Evolutionary conservation across 1,284 basidiomycete genomes (phyloP).

Genomic region (Meripilus lineatus): DNA sequence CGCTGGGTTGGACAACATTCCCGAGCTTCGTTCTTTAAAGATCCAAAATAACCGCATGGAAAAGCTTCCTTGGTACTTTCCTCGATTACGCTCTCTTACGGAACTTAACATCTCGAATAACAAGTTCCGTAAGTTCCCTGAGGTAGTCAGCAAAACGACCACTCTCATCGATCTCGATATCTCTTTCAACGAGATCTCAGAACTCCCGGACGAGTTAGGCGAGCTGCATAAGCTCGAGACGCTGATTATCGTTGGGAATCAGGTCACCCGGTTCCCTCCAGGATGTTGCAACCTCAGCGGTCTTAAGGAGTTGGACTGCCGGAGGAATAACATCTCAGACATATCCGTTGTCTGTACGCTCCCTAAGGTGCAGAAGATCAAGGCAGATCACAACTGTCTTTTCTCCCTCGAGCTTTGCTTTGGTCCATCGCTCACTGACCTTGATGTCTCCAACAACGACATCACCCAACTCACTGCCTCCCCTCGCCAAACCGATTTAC

Average conservation of each 20-base stretch:
- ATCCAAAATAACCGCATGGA: slow-evolving; percentile 94
- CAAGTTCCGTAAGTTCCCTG: slow-evolving; percentile 82
- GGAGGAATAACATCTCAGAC: slow-evolving; percentile 79
- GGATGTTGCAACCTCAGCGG: slow-evolving; percentile 59
- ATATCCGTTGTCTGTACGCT: slow-evolving; percentile 66
- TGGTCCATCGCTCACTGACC: slow-evolving; percentile 52
- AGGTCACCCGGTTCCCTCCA: slow-evolving; percentile 72
- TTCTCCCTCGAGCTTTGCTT: slow-evolving; percentile 77
- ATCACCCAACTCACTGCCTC: slow-evolving; percentile 77
- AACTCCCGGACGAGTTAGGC: slow-evolving; percentile 80
- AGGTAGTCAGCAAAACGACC: slow-evolving; percentile 72
- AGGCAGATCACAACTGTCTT: slow-evolving; percentile 79
- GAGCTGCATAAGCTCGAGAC: slow-evolving; percentile 66
- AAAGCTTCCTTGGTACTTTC: slow-evolving; percentile 83
- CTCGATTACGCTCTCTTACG: slow-evolving; percentile 66
- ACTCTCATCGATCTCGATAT: slow-evolving; percentile 85
- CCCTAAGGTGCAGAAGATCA: slow-evolving; percentile 62
- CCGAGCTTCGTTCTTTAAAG: slow-evolving; percentile 69
- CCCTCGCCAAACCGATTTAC: slow-evolving; percentile 49
- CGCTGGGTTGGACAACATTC: slow-evolving; percentile 77
- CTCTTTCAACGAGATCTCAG: slow-evolving; percentile 89
- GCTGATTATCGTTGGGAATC: slow-evolving; percentile 88
- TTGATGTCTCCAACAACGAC: slow-evolving; percentile 79
- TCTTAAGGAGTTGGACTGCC: slow-evolving; percentile 74
- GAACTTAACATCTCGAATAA: slow-evolving; percentile 97